phyloP scores from a whole-genome alignment of 2,329 filamentous ascomycete genomes.

The Claviceps pazoutovae region DNA sequence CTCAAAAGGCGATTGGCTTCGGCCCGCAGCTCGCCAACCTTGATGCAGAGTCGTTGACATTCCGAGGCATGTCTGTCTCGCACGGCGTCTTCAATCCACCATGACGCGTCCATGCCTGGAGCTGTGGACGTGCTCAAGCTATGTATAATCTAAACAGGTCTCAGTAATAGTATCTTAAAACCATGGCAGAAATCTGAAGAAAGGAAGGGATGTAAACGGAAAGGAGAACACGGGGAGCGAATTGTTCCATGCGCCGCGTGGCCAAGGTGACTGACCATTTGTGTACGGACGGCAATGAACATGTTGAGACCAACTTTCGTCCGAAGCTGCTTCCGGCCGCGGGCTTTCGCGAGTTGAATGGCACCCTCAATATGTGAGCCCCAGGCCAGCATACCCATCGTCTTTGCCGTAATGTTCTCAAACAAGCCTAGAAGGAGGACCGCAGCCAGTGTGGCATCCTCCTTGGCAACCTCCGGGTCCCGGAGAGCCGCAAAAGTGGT shows the following conservation, averaged over 20 bases:
- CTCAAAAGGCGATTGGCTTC: slow-evolving; percentile 38
- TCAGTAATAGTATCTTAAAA: slow-evolving; percentile 1
- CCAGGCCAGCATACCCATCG: slow-evolving; percentile 43
- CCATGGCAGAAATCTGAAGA: neutral
- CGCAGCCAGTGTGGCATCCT: slow-evolving; percentile 45
- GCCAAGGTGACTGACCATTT: slow-evolving; percentile 33
- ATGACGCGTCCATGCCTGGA: slow-evolving; percentile 40
- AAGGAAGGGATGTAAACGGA: neutral
- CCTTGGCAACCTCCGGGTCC: slow-evolving; percentile 32
- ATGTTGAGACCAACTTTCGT: slow-evolving; percentile 39
- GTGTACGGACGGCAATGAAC: slow-evolving; percentile 45
- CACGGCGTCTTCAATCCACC: slow-evolving; percentile 43
- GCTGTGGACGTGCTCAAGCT: slow-evolving; percentile 38
- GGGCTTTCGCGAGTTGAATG: slow-evolving; percentile 44
- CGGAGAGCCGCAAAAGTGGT: slow-evolving; percentile 38
- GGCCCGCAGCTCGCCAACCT: slow-evolving; percentile 39
- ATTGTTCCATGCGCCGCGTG: neutral
- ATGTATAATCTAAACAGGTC: slow-evolving; percentile 36
- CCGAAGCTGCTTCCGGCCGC: slow-evolving; percentile 39
- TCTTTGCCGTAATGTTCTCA: slow-evolving; percentile 43
- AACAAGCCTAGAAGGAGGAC: slow-evolving; percentile 47
- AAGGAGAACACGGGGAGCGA: too few species aligned
- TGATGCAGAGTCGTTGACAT: slow-evolving; percentile 39
- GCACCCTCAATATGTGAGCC: slow-evolving; percentile 51
- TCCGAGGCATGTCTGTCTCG: slow-evolving; percentile 33